These are phyloP conservation scores for Aspergillus mulundensis DNA, from an alignment of 495 filamentous ascomycete species.

Conservation along the genomic window DNA sequence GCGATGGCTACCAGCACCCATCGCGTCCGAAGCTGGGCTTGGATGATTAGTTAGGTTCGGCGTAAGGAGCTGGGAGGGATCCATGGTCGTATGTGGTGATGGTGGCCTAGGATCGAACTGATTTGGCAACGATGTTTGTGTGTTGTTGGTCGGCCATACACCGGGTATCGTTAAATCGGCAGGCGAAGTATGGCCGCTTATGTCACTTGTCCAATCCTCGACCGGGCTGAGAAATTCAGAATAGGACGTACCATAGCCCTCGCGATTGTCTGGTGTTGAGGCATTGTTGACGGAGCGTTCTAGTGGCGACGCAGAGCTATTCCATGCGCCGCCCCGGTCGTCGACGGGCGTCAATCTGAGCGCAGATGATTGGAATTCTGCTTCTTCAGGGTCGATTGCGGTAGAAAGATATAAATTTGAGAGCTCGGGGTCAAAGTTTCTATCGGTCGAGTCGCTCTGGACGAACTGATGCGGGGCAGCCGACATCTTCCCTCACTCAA, in stretches of 20 bases:
- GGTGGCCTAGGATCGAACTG: slow-evolving; percentile 4
- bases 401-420: slow-evolving; percentile 39
- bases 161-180: slow-evolving; percentile 10
- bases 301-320: slow-evolving; percentile 10
- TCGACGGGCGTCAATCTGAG: slow-evolving; percentile 33
- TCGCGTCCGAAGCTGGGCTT: slow-evolving; percentile 15
- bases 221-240: slow-evolving; percentile 22
- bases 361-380: slow-evolving; percentile 31
- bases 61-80: slow-evolving; percentile 21
- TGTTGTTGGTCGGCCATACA: slow-evolving; percentile 16
- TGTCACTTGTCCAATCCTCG: slow-evolving; percentile 17
- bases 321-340: slow-evolving; percentile 14
- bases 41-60: slow-evolving; percentile 19
- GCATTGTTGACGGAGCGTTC: slow-evolving; percentile 3
- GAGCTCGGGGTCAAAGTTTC: slow-evolving; percentile 9
- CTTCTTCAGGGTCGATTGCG: slow-evolving; percentile 38
- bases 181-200: slow-evolving; percentile 21
- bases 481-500: slow-evolving; percentile 17
- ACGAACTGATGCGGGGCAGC: slow-evolving; percentile 27
- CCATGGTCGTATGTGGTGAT: slow-evolving; percentile 14
- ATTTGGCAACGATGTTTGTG: not conserved
- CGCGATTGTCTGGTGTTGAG: slow-evolving; percentile 1
- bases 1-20: slow-evolving; percentile 2
- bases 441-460: slow-evolving; percentile 19
- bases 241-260: slow-evolving; percentile 15